Evolutionary conservation across 1,284 basidiomycete genomes (phyloP), one percentile per base, ranked within the genome.

Genomic region (Athelia psychrophila): DNA sequence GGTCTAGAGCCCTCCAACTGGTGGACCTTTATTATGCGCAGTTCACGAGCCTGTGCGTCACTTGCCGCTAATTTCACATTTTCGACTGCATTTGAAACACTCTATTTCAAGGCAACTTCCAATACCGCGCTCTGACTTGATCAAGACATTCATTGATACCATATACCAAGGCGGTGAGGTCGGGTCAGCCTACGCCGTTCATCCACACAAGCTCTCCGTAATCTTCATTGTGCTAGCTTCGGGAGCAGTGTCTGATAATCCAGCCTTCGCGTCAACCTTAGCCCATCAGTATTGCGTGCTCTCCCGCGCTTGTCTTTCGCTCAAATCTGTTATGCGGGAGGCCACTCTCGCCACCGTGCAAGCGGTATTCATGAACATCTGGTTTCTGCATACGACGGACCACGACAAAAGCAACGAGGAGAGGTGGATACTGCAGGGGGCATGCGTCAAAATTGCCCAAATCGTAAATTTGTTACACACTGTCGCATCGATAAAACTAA

Each of bases 201-300:
- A 78, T 50, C 66, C 78, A 1, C 79, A 81, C 55, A 62, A 67
- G 22, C 66, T 82, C 13, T 67, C 79, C 10, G 67, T 79, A 20
- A 77, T 81, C 58, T 81, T 80, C 57, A 70, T 76, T 44, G 52
- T 78, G 16, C 58, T 82, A 6, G 76, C 76, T 12, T 69, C 69
- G 18, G 79, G 79, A 4, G 60, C 66, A 6, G 58, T 75, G 35
- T 72, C 74, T 51, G 74, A 74, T 47, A 54, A 71, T 33, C 60
- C 74, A 32, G 49, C 69, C 8, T 58, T 65, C 42, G 59, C 71
- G 30, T 46, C 57, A 30, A 51, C 57, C 9, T 47, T 66, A 16
- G 64, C 72, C 36, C 66, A 75, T 53, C 71, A 73, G 42, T 79
- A 76, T 58, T 62, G 76, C 49, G 65, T 72, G 1, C 60, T 81